Percentiles rank a stretch among this genome's conserved stretches.
These are phyloP conservation scores for Rehmannia glutinosa DNA, from an alignment of 257 asterid species.

Conservation along the genomic window DNA sequence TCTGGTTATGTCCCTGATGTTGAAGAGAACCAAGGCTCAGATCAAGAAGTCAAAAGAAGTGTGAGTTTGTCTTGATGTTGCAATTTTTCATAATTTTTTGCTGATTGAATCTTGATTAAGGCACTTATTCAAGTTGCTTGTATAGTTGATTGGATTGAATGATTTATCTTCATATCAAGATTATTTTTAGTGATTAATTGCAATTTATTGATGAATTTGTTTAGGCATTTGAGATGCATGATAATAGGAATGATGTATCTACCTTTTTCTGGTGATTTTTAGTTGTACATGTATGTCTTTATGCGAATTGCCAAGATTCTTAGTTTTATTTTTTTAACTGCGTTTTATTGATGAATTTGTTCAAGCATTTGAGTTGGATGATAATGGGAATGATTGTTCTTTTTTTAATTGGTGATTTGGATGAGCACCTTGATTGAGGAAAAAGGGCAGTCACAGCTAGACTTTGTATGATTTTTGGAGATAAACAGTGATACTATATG, in stretches of 20 bases:
- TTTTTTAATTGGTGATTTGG: no score
- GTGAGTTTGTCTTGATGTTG: slow-evolving; percentile 39
- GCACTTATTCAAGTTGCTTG: no score
- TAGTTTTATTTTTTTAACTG: no score
- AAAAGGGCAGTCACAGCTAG: neutral
- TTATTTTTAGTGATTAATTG: neutral
- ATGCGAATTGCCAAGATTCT: no score
- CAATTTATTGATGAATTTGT: neutral
- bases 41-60: slow-evolving; percentile 41
- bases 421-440: neutral
- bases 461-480: no score
- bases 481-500: no score
- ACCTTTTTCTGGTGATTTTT: neutral
- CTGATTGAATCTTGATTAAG: no score
- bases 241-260: neutral
- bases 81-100: neutral
- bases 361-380: no score
- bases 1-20: slow-evolving; percentile 55
- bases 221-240: slow-evolving; percentile 9
- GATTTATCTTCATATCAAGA: neutral
- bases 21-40: slow-evolving; percentile 31
- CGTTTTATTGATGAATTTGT: no score
- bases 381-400: no score
- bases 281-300: no score
- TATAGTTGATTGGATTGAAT: neutral